Evolutionary conservation across 2,329 filamentous ascomycete genomes (phyloP).

Genomic region (Nemania serpens): DNA sequence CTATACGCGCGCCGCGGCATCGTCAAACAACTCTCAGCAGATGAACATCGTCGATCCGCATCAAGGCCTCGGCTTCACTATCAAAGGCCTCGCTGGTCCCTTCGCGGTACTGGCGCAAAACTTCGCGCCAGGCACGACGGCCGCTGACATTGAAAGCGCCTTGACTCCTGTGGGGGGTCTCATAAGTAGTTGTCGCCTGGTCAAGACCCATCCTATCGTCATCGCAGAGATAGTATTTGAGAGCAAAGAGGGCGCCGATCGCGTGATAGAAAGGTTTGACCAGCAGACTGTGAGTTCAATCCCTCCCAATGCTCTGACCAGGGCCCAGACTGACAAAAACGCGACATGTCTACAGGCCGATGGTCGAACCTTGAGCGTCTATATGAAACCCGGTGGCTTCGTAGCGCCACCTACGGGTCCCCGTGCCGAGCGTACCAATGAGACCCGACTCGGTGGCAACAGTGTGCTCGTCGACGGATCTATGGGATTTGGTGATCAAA

Average conservation of each 20-base stretch:
- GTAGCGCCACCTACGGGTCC: slow-evolving; percentile 40
- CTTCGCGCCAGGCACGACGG: slow-evolving; percentile 80
- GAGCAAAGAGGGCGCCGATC: slow-evolving; percentile 72
- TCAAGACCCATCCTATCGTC: slow-evolving; percentile 71
- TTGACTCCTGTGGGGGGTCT: slow-evolving; percentile 76
- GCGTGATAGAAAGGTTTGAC: slow-evolving; percentile 76
- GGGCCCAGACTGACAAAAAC: slow-evolving; percentile 5
- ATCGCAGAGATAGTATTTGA: slow-evolving; percentile 79
- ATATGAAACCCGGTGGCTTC: slow-evolving; percentile 61
- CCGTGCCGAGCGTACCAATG: slow-evolving; percentile 41
- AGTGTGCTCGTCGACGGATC: slow-evolving; percentile 57
- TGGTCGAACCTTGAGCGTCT: slow-evolving; percentile 74
- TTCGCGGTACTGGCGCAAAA: slow-evolving; percentile 78
- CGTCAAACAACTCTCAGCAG: slow-evolving; percentile 41
- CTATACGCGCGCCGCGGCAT: slow-evolving; percentile 48
- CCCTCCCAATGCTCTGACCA: background rate
- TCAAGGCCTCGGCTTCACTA: slow-evolving; percentile 62
- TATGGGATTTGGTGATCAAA: slow-evolving; percentile 57
- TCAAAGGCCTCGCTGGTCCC: slow-evolving; percentile 74
- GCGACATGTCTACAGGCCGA: slow-evolving; percentile 61
- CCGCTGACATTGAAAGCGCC: slow-evolving; percentile 80
- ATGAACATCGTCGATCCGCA: slow-evolving; percentile 40
- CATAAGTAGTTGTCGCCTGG: slow-evolving; percentile 68
- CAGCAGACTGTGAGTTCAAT: slow-evolving; percentile 68
- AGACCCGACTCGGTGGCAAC: slow-evolving; percentile 40